A percentile compares a stretch with the other conserved stretches of the same genome.
Conservation (phyloP, 768 basidiomycete genomes). For the Suillus ampliporus region DNA sequence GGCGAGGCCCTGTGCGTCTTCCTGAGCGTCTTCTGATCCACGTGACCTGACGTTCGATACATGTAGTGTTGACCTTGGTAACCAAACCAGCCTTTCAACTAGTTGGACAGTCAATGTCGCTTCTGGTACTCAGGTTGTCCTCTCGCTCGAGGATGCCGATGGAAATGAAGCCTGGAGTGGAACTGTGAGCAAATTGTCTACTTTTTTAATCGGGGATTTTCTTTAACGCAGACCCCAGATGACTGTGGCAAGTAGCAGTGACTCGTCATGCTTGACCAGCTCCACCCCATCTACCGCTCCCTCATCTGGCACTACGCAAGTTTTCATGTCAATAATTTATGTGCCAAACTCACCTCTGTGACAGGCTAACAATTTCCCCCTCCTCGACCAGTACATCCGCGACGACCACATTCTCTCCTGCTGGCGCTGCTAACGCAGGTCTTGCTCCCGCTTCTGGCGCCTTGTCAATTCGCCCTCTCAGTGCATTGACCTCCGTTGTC, state of each 20-base stretch:
- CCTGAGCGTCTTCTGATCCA: background rate
- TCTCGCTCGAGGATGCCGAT: conserved; percentile 58
- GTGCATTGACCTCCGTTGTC: conserved; percentile 27
- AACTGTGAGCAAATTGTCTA: conserved; percentile 46
- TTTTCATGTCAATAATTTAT: background rate
- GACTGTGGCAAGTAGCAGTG: conserved; percentile 39
- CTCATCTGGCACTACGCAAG: conserved; percentile 11
- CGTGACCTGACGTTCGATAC: conserved; percentile 12
- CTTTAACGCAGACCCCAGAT: conserved; percentile 31
- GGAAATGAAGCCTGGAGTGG: conserved; percentile 73
- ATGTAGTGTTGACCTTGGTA: conserved; percentile 63
- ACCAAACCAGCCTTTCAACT: conserved; percentile 49
- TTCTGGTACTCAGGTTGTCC: conserved; percentile 51
- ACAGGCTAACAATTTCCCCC: conserved; percentile 13
- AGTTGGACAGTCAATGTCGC: conserved; percentile 49
- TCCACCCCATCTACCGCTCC: conserved; percentile 16
- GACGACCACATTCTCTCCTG: conserved; percentile 22
- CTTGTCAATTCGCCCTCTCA: conserved; percentile 29
- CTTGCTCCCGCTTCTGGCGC: conserved; percentile 27
- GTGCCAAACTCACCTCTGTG: conserved; percentile 14
- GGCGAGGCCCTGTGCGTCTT: conserved; percentile 60
- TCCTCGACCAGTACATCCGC: conserved; percentile 15
- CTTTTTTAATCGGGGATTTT: background rate
- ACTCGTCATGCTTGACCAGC: conserved; percentile 44
- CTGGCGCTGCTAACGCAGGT: conserved; percentile 44